Percentiles rank a stretch among this genome's conserved stretches.
Conservation (phyloP, 208 protist species). For the Angomonas ambiguus region DNA sequence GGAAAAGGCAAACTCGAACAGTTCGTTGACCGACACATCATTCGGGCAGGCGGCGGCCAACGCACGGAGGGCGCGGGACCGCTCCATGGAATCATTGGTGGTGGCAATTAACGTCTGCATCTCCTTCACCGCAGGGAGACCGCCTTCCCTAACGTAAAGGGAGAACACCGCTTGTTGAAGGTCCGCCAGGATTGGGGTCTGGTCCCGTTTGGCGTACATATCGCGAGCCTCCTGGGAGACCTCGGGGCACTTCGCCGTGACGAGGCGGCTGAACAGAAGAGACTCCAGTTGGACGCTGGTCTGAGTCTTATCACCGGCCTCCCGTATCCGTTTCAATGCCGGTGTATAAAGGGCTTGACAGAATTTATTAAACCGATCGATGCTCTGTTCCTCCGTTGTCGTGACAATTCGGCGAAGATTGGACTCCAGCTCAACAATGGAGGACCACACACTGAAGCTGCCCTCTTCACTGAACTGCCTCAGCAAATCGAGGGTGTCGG, state of each 20-base stretch:
- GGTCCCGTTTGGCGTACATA: conserved; percentile 35
- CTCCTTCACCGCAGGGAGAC: conserved; percentile 32
- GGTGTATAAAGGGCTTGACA: conserved; percentile 44
- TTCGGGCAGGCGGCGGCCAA: conserved; percentile 32
- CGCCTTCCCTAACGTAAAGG: conserved; percentile 35
- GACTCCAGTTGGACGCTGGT: conserved; percentile 32
- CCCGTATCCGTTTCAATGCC: conserved; percentile 24
- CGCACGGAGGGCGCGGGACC: conserved; percentile 43
- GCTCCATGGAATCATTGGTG: conserved; percentile 43
- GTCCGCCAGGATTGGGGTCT: conserved; percentile 41
- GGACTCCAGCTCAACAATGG: conserved; percentile 38
- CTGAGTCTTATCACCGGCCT: conserved; percentile 24
- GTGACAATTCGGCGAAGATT: conserved; percentile 44
- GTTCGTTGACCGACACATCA: conserved; percentile 25
- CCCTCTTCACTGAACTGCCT: conserved; percentile 24
- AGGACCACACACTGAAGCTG: conserved; percentile 31
- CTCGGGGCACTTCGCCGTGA: conserved; percentile 23
- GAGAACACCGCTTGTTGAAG: conserved; percentile 38
- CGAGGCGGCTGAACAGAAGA: conserved; percentile 44
- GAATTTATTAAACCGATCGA: conserved; percentile 42
- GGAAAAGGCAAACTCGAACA: conserved; percentile 66
- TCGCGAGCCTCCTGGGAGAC: conserved; percentile 28
- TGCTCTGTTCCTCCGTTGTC: conserved; percentile 20
- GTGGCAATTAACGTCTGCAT: conserved; percentile 37
- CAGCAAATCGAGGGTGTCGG: conserved; percentile 38